Conservation (phyloP, 2,329 filamentous ascomycete species). For the Botrytis byssoidea region DNA sequence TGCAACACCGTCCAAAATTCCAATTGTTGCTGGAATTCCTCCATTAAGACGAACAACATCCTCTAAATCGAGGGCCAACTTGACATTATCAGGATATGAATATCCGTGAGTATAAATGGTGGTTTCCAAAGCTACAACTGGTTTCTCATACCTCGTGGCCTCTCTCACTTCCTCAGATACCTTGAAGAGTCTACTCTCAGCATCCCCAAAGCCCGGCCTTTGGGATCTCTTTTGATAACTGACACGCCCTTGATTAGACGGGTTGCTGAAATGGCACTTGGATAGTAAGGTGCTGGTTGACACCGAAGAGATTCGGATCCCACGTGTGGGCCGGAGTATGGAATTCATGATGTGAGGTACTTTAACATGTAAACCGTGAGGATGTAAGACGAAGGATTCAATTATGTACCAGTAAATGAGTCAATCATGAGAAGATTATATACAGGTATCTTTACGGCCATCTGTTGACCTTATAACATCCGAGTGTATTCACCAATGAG, state of each 20-base stretch:
- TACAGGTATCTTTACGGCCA: not conserved
- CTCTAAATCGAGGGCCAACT: conserved; percentile 74
- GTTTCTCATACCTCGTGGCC: conserved; percentile 70
- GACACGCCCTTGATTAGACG: not conserved
- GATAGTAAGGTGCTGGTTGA: conserved; percentile 3
- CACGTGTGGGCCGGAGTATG: conserved; percentile 13
- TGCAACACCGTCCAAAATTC: conserved; percentile 79
- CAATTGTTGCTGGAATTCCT: conserved; percentile 85
- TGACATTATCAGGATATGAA: conserved; percentile 69
- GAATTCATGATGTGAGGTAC: conserved; percentile 2
- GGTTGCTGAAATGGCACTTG: not conserved
- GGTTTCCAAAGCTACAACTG: conserved; percentile 89
- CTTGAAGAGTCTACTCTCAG: not conserved
- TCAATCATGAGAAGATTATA: not conserved
- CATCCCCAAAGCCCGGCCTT: not conserved
- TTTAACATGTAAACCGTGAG: not conserved
- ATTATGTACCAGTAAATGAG: not conserved
- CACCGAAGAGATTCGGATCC: not conserved
- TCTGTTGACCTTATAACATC: not conserved
- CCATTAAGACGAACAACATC: conserved; percentile 78
- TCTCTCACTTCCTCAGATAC: conserved; percentile 63
- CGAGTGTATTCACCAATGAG: not conserved
- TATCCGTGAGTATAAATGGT: conserved; percentile 97
- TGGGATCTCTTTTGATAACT: not conserved
- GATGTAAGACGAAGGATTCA: not conserved